Conservation (phyloP, 257 asterid species). For the Parsonsia alboflavescens region DNA sequence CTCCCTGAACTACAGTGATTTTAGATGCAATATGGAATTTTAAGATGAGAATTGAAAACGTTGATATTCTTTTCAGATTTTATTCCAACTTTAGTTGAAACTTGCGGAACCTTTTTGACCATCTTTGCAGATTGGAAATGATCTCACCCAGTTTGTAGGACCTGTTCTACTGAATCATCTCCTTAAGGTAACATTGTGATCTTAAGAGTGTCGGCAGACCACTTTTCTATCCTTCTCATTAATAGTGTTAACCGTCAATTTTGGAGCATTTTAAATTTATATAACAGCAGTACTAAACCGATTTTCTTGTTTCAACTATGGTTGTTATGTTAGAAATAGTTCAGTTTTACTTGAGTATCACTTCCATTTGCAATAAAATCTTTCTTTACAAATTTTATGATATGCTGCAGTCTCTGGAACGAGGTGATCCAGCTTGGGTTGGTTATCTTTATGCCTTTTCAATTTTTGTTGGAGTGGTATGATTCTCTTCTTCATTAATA, state of each 20-base stretch:
- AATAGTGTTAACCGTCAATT: background rate
- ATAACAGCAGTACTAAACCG: too few species aligned
- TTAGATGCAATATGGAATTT: background rate
- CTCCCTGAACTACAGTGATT: background rate
- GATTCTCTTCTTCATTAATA: slow-evolving; percentile 16
- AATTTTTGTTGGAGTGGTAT: slow-evolving; percentile 82
- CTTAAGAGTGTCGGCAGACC: background rate
- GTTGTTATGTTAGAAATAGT: background rate
- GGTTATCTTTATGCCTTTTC: slow-evolving; percentile 82
- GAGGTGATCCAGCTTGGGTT: slow-evolving; percentile 75
- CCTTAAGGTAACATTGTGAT: slow-evolving; percentile 43
- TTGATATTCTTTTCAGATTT: background rate
- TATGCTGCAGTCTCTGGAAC: slow-evolving; percentile 71
- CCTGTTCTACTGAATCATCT: slow-evolving; percentile 73
- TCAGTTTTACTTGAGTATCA: background rate
- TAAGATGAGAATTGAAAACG: background rate
- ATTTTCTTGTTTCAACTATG: background rate
- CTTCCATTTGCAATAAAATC: slow-evolving; percentile 8
- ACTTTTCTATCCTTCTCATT: background rate
- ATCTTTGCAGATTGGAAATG: slow-evolving; percentile 62
- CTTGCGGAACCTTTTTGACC: slow-evolving; percentile 8
- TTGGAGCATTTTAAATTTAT: too few species aligned
- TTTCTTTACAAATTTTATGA: slow-evolving; percentile 19
- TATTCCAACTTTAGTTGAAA: background rate
- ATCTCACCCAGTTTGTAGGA: slow-evolving; percentile 84